Conservation (phyloP, 805 yeast species). For the Sungouiozyma intestinalis region DNA sequence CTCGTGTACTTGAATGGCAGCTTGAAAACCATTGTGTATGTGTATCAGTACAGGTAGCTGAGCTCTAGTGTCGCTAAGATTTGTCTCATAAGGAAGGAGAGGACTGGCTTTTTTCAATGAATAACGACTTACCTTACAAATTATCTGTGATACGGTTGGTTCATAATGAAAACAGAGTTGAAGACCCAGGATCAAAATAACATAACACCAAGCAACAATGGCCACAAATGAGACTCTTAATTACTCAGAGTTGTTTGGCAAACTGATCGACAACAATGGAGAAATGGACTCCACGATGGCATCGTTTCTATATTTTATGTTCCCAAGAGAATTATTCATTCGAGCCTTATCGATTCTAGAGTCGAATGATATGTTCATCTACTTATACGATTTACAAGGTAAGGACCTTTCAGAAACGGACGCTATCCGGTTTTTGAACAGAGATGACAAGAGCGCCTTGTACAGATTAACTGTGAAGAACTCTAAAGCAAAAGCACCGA, state of each 20-base stretch:
- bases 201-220: too few relatives aligned
- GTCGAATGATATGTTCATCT: slow-evolving; percentile 26
- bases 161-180: too few relatives aligned
- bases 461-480: slow-evolving; percentile 19
- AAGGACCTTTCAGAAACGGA: background rate
- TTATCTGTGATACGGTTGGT: too few relatives aligned
- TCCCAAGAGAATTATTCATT: slow-evolving; percentile 25
- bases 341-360: slow-evolving; percentile 28
- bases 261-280: slow-evolving; percentile 8
- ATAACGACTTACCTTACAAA: too few relatives aligned
- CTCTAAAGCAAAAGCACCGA: slow-evolving; percentile 12
- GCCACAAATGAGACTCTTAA: slow-evolving; percentile 1
- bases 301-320: slow-evolving; percentile 24
- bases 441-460: slow-evolving; percentile 8
- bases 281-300: slow-evolving; percentile 22
- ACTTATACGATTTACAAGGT: slow-evolving; percentile 10
- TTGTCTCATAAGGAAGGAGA: too few relatives aligned
- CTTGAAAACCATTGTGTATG: slow-evolving; percentile 7
- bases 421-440: background rate
- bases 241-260: slow-evolving; percentile 5
- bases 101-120: too few relatives aligned
- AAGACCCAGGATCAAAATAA: too few relatives aligned
- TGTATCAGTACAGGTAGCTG: too few relatives aligned
- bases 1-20: slow-evolving; percentile 32
- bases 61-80: too few relatives aligned